Conservation (phyloP, 2,329 filamentous ascomycete species). For the Diplodia intermedia region DNA sequence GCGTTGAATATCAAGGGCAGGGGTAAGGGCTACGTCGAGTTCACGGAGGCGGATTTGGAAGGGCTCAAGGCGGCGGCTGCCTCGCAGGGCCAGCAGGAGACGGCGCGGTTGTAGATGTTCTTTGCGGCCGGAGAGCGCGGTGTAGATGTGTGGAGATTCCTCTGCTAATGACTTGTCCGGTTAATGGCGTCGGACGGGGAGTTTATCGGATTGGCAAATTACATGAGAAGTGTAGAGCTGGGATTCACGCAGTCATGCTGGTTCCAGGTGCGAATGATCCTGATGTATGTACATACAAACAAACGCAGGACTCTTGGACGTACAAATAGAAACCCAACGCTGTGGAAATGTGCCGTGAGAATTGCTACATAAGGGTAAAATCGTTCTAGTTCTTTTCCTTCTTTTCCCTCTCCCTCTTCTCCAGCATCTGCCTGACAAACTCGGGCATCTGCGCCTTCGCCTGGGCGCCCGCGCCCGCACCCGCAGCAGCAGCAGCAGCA, state of each 20-base stretch:
- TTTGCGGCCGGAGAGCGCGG: neutral
- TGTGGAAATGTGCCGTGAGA: neutral
- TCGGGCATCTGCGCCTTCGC: conserved; percentile 17
- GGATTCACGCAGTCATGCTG: neutral
- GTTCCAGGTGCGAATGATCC: neutral
- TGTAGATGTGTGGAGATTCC: conserved; percentile 1
- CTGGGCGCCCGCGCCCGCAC: neutral
- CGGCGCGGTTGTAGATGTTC: conserved; percentile 14
- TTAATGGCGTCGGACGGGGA: neutral
- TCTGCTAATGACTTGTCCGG: neutral
- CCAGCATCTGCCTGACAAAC: conserved; percentile 15
- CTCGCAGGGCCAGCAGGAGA: conserved; percentile 8
- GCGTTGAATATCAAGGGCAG: conserved; percentile 36
- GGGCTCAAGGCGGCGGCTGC: conserved; percentile 9
- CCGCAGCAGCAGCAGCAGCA: neutral
- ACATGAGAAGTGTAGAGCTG: neutral
- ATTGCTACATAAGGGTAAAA: neutral
- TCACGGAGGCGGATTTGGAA: conserved; percentile 17
- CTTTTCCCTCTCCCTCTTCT: conserved; percentile 17
- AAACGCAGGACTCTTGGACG: no score
- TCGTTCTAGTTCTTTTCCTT: conserved; percentile 6
- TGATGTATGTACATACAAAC: neutral
- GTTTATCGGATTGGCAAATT: neutral
- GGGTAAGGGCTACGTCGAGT: conserved; percentile 25
- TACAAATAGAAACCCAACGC: conserved; percentile 1